These are phyloP conservation scores for Durotheca rogersii DNA, from an alignment of 495 filamentous ascomycete species.

Conservation along the genomic window DNA sequence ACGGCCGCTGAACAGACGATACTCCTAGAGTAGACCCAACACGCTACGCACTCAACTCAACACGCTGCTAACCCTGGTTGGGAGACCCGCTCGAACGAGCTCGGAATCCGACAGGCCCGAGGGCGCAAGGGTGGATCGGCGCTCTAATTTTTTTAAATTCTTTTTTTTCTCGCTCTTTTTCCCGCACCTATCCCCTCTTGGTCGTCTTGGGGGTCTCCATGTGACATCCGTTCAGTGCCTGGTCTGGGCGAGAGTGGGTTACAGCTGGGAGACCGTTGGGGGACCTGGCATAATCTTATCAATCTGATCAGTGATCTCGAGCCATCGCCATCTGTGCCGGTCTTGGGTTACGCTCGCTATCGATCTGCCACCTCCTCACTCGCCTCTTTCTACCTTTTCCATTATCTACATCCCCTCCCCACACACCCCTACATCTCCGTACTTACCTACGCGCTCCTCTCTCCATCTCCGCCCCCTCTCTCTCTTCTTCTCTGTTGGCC, in stretches of 20 bases:
- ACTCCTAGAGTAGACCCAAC: too few species aligned
- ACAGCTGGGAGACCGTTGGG: constrained; percentile 1
- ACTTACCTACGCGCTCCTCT: too few species aligned
- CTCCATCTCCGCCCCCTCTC: too few species aligned
- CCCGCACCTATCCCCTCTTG: constrained; percentile 17
- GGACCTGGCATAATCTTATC: constrained; percentile 43
- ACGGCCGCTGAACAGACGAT: too few species aligned
- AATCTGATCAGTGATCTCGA: constrained; percentile 43
- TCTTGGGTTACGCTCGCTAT: too few species aligned
- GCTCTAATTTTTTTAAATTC: constrained; percentile 12
- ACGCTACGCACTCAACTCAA: too few species aligned
- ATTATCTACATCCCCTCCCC: constrained; percentile 4
- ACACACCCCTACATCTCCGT: too few species aligned
- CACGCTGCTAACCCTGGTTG: not conserved
- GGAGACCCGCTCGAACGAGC: constrained; percentile 17
- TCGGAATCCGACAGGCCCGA: constrained; percentile 33
- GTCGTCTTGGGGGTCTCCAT: too few species aligned
- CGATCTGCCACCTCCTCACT: constrained; percentile 5
- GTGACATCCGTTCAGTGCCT: constrained; percentile 22
- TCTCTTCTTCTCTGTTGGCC: too few species aligned
- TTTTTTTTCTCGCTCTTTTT: constrained; percentile 1
- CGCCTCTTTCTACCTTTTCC: not conserved
- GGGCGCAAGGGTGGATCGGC: constrained; percentile 24
- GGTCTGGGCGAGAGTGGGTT: constrained; percentile 19
- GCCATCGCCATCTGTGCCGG: constrained; percentile 17